Evolutionary conservation across 2,329 filamentous ascomycete species (phyloP).

Genomic region (Cladophialophora psammophila): DNA sequence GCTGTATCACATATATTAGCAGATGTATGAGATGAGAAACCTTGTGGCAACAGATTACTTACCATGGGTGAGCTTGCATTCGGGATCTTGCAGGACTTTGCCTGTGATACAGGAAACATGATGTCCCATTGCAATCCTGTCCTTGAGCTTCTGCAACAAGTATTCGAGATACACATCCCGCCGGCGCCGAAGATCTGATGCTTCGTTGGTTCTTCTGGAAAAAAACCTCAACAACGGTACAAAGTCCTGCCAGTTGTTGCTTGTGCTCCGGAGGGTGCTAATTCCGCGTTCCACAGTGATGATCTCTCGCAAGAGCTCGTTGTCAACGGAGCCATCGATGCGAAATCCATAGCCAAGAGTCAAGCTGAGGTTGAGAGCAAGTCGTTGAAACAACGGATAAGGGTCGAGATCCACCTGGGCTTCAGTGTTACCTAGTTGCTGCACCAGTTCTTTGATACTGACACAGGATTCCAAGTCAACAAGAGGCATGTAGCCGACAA

Average conservation of each 20-base stretch:
- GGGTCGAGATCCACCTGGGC: conserved; percentile 70
- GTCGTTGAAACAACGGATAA: conserved; percentile 74
- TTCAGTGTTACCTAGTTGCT: conserved; percentile 67
- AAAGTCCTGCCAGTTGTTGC: conserved; percentile 85
- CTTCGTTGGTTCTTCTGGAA: conserved; percentile 64
- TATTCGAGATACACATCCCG: conserved; percentile 70
- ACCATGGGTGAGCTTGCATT: conserved; percentile 70
- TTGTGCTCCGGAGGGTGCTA: conserved; percentile 76
- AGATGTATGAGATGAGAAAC: neutral
- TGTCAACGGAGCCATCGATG: conserved; percentile 72
- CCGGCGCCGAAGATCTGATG: conserved; percentile 69
- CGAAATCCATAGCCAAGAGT: conserved; percentile 81
- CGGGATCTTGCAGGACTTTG: conserved; percentile 73
- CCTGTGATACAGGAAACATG: conserved; percentile 73
- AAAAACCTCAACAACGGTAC: conserved; percentile 74
- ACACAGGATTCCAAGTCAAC: conserved; percentile 77
- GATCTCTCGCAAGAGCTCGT: conserved; percentile 74
- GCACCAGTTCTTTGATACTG: conserved; percentile 74
- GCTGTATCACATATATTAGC: conserved; percentile 53
- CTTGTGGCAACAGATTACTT: neutral
- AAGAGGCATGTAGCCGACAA: conserved; percentile 81
- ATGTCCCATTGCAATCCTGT: conserved; percentile 66
- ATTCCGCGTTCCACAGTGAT: conserved; percentile 76
- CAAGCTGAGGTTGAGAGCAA: conserved; percentile 76
- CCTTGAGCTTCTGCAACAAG: conserved; percentile 65